A percentile compares a stretch with the other conserved stretches of the same genome.
These are phyloP conservation scores for Anethum foeniculum DNA, from an alignment of 140 eudicot species.

Conservation along the genomic window DNA sequence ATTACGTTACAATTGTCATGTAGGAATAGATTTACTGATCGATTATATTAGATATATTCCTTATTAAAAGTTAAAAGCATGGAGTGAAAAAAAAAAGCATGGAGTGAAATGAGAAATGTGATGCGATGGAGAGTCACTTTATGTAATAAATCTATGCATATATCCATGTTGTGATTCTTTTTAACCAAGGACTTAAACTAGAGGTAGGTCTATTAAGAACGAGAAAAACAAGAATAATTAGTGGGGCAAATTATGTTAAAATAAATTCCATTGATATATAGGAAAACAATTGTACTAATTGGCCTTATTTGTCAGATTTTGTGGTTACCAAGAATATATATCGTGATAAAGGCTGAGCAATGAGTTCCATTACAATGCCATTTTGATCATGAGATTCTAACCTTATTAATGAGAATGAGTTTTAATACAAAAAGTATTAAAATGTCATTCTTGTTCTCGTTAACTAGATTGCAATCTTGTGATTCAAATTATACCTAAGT, in stretches of 20 bases:
- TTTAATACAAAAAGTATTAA: too few relatives aligned
- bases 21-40: background rate
- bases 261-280: background rate
- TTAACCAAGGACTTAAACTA: background rate
- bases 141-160: background rate
- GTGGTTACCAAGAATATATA: background rate
- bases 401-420: too few relatives aligned
- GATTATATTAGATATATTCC: background rate
- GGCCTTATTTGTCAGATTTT: background rate
- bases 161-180: background rate
- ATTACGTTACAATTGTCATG: background rate
- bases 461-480: too few relatives aligned
- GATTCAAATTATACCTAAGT: too few relatives aligned
- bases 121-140: background rate
- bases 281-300: background rate
- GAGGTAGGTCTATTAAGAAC: background rate
- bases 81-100: background rate
- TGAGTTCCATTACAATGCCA: background rate
- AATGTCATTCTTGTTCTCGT: too few relatives aligned
- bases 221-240: too few relatives aligned
- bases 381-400: too few relatives aligned
- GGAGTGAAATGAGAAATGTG: background rate
- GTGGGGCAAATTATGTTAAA: background rate
- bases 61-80: background rate
- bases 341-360: background rate